Percentiles rank a stretch among this genome's conserved stretches.
These are phyloP conservation scores for Nemophila menziesii DNA, from an alignment of 257 asterid genomes.

Conservation along the genomic window DNA sequence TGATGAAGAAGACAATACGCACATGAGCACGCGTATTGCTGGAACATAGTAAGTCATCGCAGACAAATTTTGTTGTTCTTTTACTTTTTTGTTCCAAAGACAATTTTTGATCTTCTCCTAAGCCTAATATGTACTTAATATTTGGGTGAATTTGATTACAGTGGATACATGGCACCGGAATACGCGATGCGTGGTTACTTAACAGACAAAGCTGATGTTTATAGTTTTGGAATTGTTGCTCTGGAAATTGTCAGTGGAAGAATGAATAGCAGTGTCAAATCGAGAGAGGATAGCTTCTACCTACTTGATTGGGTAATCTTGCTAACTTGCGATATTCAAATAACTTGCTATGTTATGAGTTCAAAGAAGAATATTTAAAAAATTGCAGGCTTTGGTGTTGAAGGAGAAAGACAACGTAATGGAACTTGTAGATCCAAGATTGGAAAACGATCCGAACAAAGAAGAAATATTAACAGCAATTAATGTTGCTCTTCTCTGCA, in stretches of 20 bases:
- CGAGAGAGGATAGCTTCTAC: slow-evolving; percentile 11
- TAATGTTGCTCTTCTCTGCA: slow-evolving; percentile 41
- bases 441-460: slow-evolving; percentile 26
- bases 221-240: slow-evolving; percentile 29
- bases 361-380: neutral
- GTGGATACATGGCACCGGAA: slow-evolving; percentile 39
- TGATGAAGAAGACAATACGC: slow-evolving; percentile 21
- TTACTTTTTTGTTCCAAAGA: neutral
- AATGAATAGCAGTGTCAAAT: slow-evolving; percentile 13
- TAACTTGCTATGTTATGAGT: neutral
- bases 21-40: slow-evolving; percentile 23
- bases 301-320: slow-evolving; percentile 23
- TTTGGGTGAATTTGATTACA: slow-evolving; percentile 7
- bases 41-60: slow-evolving; percentile 21
- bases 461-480: slow-evolving; percentile 28
- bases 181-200: slow-evolving; percentile 30
- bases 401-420: slow-evolving; percentile 27
- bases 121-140: too few relatives aligned
- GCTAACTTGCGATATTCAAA: too few relatives aligned
- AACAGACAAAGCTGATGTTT: slow-evolving; percentile 28
- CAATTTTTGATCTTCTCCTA: too few relatives aligned
- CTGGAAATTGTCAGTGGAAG: slow-evolving; percentile 27
- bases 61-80: neutral
- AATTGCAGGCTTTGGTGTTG: slow-evolving; percentile 36
- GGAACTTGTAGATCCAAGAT: slow-evolving; percentile 44